These are phyloP conservation scores for Citrus sinensis DNA, from an alignment of 345 rosid species.

Conservation along the genomic window DVS_A1.0 CM039169.1:3810001-3810500, in stretches of 20 bases:
- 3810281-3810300: conserved; percentile 24
- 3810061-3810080: not conserved
- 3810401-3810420: conserved; percentile 55
- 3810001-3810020: conserved; percentile 63
- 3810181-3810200: conserved; percentile 50
- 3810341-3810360: conserved; percentile 52
- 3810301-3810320: conserved; percentile 53
- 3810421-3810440: conserved; percentile 61
- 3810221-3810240: not conserved
- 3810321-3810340: conserved; percentile 45
- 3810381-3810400: conserved; percentile 79
- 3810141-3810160: conserved; percentile 63
- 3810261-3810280: not conserved
- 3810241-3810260: too few species aligned
- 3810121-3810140: conserved; percentile 63
- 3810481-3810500: conserved; percentile 58
- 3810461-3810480: conserved; percentile 83
- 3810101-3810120: conserved; percentile 79
- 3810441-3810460: conserved; percentile 98
- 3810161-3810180: conserved; percentile 60
- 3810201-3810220: not conserved
- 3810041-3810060: not conserved
- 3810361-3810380: conserved; percentile 91
- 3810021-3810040: not conserved
- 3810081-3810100: conserved; percentile 38